Evolutionary conservation across 2,329 filamentous ascomycete genomes (phyloP), one percentile per base, ranked within the genome.

Genomic region (Alternaria gaisen): DNA sequence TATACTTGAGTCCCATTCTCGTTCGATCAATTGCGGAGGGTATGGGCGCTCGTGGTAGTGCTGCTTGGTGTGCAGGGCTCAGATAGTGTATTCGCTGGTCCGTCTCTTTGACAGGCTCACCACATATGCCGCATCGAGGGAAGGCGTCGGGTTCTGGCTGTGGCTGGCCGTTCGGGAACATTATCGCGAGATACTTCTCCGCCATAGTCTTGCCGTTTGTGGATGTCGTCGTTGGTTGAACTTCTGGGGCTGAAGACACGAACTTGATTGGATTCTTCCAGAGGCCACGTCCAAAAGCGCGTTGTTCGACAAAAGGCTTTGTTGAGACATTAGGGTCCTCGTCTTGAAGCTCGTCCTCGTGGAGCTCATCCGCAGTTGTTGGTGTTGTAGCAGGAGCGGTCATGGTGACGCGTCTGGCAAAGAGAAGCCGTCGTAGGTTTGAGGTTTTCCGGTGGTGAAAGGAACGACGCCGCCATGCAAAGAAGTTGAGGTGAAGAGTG

Each of bases 1-100:
- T 83, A 28, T 90, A 86, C 5, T 85, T 81, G 7, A 93, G 80
- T 0, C 91, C 91, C 83, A 91, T 91, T 46, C 90, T 85, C 5
- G 83, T 85, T 34, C 91, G 85, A 76, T 93, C 89, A 20, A 93
- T 80, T 14, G 89, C 84, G 0, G 90, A 93, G 1, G 91, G 91
- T 7, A 90, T 90, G 60, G 91, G 88, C 0, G 89, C 90, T 72
- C 92, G 90, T 4, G 83, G 76, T 1, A 93, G 81, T 62, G 86
- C 88, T 38, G 91, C 85, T 79, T 93, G 91, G 72, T 94, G 91
- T 7, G 88, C 88, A 56, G 92, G 83, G 28, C 68, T 71, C 4
- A 74, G 32, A 86, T 89, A 26, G 84, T 86, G 74, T 91, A 90
- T 56, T 70, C 76, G 63, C 50, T 67, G 52, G 42, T 65, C 63